Base-by-base conservation (phyloP, 805 yeast species). In the Suhomyces vadensis region DNA sequence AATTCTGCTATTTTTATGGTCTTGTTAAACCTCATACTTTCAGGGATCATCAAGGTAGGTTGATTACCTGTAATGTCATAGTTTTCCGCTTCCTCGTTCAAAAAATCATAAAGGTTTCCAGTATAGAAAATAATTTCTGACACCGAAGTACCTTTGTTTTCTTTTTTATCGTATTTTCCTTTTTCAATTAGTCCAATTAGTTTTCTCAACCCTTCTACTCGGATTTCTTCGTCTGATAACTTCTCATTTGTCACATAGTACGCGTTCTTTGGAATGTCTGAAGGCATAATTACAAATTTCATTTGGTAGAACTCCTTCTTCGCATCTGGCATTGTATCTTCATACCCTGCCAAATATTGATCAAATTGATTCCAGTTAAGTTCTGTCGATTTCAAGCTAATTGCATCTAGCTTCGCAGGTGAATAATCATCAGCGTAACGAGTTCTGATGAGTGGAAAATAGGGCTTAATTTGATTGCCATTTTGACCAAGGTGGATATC, bases 311-410 rank as follows among this genome's bases (percentile, higher is more conserved):
- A 71, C 25, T 75, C 74, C 45, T 75, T 76, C 46, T 74, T 71
- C 8, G 74, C 76, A 13, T 74, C 79, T 9, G 81, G 80, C 44
- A 80, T 67, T 1, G 81, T 78, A 51, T 89, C 96, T 22, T 85
- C 90, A 59, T 84, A 87, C 0, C 99, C 99, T 0, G 97, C 96
- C n/a, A 91, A 63, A 19, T 79, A 78, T 57, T 89, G 97, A 67
- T 94, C 99, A 52, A 91, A 74, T 49, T 83, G 85, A 54, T 91
- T 91, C 99, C 99, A 94, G 49, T 91, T 90, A 49, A 81, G 78
- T 10, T 71, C 67, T 35, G 76, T 64, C 2, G 84, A 77, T 25
- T 75, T 75, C 11, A 74, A 73, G 35, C 76, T 75, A 14, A 78
- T 65, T 2, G 82, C 79, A 47, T 80, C 81, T 5, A 84, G 75